phyloP scores from a whole-genome alignment of 257 asterid genomes.

The Solanum appendiculatum region DNA sequence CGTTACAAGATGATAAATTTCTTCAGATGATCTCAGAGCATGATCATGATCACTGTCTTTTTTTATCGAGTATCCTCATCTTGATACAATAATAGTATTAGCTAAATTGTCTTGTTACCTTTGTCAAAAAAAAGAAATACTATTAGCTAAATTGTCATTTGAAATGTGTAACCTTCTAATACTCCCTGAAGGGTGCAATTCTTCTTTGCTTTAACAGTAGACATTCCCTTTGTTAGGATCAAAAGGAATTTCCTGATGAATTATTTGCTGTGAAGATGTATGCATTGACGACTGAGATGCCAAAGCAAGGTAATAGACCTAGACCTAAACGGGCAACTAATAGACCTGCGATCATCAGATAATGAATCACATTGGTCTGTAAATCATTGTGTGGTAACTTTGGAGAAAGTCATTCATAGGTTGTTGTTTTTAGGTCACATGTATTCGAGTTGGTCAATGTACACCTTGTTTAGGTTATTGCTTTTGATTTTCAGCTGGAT shows the following conservation, averaged over 20 bases:
- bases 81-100: neutral
- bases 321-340: constrained; percentile 37
- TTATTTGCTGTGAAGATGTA: constrained; percentile 86
- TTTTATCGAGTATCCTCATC: neutral
- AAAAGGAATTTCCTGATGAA: constrained; percentile 67
- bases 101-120: neutral
- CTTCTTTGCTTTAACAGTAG: neutral
- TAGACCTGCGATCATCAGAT: constrained; percentile 66
- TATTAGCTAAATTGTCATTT: neutral
- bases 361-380: constrained; percentile 1
- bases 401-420: neutral
- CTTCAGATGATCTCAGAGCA: neutral
- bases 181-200: neutral
- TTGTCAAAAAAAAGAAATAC: no score
- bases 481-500: neutral
- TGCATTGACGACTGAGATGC: constrained; percentile 66
- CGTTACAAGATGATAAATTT: neutral
- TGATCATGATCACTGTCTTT: neutral
- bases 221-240: constrained; percentile 42
- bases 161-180: neutral
- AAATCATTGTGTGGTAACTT: neutral
- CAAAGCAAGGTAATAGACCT: constrained; percentile 30
- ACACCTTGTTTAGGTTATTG: neutral
- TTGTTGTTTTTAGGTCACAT: neutral
- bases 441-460: neutral